A percentile compares a stretch with the other conserved stretches of the same genome.
phyloP scores from a whole-genome alignment of 306 rosid genomes.

The Quillaja saponaria region DNA sequence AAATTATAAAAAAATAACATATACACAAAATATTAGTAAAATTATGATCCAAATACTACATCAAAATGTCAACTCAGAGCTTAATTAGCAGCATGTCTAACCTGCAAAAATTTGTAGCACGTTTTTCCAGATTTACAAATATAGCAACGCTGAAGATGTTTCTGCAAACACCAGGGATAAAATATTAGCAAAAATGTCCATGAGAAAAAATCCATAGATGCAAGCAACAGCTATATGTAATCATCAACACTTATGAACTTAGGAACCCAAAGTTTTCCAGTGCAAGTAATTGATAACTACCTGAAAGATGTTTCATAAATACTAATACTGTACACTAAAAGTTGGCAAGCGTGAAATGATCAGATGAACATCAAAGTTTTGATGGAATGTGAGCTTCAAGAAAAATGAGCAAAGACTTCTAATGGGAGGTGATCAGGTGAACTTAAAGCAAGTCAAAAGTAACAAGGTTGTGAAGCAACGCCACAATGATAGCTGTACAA shows the following conservation, averaged over 20 bases:
- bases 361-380: background rate
- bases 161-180: slow-evolving; percentile 57
- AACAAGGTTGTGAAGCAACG: slow-evolving; percentile 24
- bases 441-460: slow-evolving; percentile 11
- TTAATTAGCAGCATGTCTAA: slow-evolving; percentile 45
- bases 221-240: too few species aligned
- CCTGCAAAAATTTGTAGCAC: slow-evolving; percentile 88
- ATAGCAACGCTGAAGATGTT: slow-evolving; percentile 74
- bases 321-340: slow-evolving; percentile 14
- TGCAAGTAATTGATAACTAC: slow-evolving; percentile 10
- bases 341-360: slow-evolving; percentile 20
- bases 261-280: background rate
- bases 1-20: slow-evolving; percentile 17
- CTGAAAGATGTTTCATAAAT: slow-evolving; percentile 20
- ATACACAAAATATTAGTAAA: slow-evolving; percentile 18
- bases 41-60: slow-evolving; percentile 23
- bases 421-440: slow-evolving; percentile 3
- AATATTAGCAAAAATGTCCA: slow-evolving; percentile 25
- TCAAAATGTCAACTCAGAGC: slow-evolving; percentile 19
- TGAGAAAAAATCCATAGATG: slow-evolving; percentile 13
- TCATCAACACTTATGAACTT: background rate
- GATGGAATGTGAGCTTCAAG: background rate
- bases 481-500: slow-evolving; percentile 19
- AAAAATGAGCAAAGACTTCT: slow-evolving; percentile 8
- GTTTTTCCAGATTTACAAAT: slow-evolving; percentile 73